Evolutionary conservation across 2,329 filamentous ascomycete species (phyloP), one percentile per base, ranked within the genome.

Genomic region (Rhytidhysteron rufulum): DNA sequence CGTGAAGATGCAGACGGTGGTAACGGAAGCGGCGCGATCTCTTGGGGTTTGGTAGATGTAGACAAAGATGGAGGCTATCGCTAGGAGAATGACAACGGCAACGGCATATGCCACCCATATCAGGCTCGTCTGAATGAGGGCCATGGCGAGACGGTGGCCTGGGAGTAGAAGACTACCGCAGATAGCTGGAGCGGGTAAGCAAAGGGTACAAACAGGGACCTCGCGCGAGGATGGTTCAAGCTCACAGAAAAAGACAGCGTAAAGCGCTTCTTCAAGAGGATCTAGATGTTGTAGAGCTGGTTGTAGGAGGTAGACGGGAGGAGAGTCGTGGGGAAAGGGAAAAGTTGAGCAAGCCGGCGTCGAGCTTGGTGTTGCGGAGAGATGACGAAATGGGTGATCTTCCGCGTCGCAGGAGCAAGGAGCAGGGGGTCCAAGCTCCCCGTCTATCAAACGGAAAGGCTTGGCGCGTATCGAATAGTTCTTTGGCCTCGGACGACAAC

Each of bases 71-170:
- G 83, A 79, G 39, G 90, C 85, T 42, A 88, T 83, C 49, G 84
- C 70, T 37, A 95, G 78, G 47, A 91, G 80, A 40, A 95, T 70
- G 45, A 66, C 83, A 36, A 97, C 76, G 40, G 87, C 90, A 44
- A 91, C 79, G 45, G 85, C 88, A 66, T 97, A 98, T 39, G 90
- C 81, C 47, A 93, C 83, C 93, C 93, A 98, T 66, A 97, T 97
- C 51, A 97, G 77, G 59, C 86, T 88, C 40, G 85, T 86, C 65
- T 94, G 89, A 47, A 96, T 80, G 62, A 93, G 72, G 36, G 78
- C 77, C 80, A 83, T 83, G 48, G 34, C 41, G 34, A 42, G 32
- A 39, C 36, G 15, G 49, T 51, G 48, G 49, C 48, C 45, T 51
- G 40, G 19, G 13, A 20, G 25, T n/a, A 29, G 25, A 29, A n/a